Percentiles rank a stretch among this genome's conserved stretches.
Conservation (phyloP, 2,329 filamentous ascomycete species). For the Neurospora sp. region DNA sequence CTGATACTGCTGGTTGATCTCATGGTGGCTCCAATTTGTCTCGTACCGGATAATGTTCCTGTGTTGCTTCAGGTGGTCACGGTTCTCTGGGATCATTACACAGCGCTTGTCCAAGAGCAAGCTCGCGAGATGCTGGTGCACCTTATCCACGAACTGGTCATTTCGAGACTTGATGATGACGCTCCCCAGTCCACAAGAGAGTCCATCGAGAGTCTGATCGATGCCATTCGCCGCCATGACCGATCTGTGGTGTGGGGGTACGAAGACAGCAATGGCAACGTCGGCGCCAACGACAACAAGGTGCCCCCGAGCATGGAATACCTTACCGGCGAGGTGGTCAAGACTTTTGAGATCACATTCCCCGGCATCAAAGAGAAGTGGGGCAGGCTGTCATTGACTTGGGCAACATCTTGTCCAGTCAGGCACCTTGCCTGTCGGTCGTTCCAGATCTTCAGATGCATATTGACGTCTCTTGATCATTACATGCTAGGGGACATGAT, state of each 20-base stretch:
- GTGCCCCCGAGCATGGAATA: constrained; percentile 83
- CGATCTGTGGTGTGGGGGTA: constrained; percentile 84
- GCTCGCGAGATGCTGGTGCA: constrained; percentile 97
- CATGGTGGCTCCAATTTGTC: constrained; percentile 82
- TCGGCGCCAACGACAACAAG: constrained; percentile 61
- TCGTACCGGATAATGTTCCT: constrained; percentile 70
- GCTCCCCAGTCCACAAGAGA: constrained; percentile 52
- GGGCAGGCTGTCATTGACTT: constrained; percentile 81
- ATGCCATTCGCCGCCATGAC: constrained; percentile 77
- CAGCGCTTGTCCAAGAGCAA: constrained; percentile 87
- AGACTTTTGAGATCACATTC: constrained; percentile 75
- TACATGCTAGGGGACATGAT: constrained; percentile 97
- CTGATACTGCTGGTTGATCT: constrained; percentile 90
- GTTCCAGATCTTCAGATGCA: constrained; percentile 93
- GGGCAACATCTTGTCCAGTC: constrained; percentile 95
- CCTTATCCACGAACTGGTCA: constrained; percentile 89
- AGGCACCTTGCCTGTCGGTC: constrained; percentile 91
- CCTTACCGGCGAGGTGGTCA: constrained; percentile 71
- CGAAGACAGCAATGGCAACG: constrained; percentile 79
- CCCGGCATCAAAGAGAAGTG: constrained; percentile 84
- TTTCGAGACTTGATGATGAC: constrained; percentile 64
- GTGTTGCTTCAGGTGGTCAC: constrained; percentile 83
- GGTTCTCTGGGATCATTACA: constrained; percentile 97
- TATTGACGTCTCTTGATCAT: constrained; percentile 81
- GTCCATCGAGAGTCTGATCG: constrained; percentile 78